These are phyloP conservation scores for Venustampulla echinocandica DNA, from an alignment of 495 filamentous ascomycete genomes.

Conservation along the genomic window DNA sequence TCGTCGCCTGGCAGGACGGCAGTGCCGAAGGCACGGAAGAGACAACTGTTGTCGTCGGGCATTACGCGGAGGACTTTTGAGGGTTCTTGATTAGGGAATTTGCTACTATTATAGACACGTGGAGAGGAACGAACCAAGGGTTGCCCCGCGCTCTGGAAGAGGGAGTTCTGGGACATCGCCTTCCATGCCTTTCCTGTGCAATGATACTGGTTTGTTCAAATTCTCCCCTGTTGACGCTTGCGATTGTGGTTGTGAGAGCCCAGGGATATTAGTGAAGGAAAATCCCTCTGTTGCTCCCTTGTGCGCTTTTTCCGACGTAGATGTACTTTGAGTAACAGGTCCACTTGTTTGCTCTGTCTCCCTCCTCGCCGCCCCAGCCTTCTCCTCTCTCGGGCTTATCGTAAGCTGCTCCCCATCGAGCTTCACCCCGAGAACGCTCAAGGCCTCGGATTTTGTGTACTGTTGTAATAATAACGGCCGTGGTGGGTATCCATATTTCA, in stretches of 20 bases:
- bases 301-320: not conserved
- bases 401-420: constrained; percentile 60
- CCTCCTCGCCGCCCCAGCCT: not conserved
- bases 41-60: constrained; percentile 94
- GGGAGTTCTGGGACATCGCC: constrained; percentile 64
- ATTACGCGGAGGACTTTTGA: constrained; percentile 72
- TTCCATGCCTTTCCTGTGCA: constrained; percentile 19
- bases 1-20: constrained; percentile 66
- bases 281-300: not conserved
- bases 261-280: too few species aligned
- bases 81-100: constrained; percentile 5
- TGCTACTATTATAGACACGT: not conserved
- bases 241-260: not conserved
- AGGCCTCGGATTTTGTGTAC: constrained; percentile 27
- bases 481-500: constrained; percentile 85
- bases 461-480: constrained; percentile 53
- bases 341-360: not conserved
- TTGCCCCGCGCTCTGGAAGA: constrained; percentile 51
- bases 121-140: constrained; percentile 29
- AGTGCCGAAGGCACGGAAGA: constrained; percentile 81
- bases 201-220: constrained; percentile 15
- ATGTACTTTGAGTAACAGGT: not conserved
- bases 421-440: constrained; percentile 52
- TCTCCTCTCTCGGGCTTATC: constrained; percentile 13
- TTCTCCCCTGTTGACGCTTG: not conserved